phyloP scores from a whole-genome alignment of 2,329 filamentous ascomycete genomes.

The Alternaria sp. region DNA sequence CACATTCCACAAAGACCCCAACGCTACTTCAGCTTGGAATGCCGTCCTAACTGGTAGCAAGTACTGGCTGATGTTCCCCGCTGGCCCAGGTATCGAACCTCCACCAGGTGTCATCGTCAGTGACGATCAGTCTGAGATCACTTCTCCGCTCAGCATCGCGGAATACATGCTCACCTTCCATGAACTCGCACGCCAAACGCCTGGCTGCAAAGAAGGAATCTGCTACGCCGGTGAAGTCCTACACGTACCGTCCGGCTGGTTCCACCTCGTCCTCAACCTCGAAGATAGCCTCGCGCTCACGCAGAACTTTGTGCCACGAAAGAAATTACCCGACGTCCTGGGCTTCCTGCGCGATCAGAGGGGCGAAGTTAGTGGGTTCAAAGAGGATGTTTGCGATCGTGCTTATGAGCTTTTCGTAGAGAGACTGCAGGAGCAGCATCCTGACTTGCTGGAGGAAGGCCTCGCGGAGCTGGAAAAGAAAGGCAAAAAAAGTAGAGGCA shows the following conservation, averaged over 20 bases:
- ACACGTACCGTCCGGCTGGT: constrained; percentile 95
- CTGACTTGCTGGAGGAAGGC: constrained; percentile 70
- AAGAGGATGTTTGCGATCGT: constrained; percentile 72
- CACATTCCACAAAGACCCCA: constrained; percentile 89
- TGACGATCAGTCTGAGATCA: constrained; percentile 89
- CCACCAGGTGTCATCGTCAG: constrained; percentile 93
- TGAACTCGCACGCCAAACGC: constrained; percentile 75
- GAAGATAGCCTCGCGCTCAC: constrained; percentile 87
- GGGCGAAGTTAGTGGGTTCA: constrained; percentile 88
- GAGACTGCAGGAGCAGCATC: constrained; percentile 68
- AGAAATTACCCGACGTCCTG: constrained; percentile 77
- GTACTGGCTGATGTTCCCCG: constrained; percentile 99
- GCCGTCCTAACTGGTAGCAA: constrained; percentile 88
- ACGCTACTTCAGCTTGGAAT: constrained; percentile 87
- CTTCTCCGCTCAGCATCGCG: constrained; percentile 91
- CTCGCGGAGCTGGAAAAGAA: constrained; percentile 71
- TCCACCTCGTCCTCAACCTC: constrained; percentile 93
- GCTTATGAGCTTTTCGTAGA: constrained; percentile 75
- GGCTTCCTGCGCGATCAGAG: constrained; percentile 82
- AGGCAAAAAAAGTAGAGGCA: constrained; percentile 72
- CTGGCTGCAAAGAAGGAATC: constrained; percentile 84
- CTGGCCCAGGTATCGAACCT: constrained; percentile 65
- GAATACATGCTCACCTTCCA: constrained; percentile 96
- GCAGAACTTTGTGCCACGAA: constrained; percentile 89
- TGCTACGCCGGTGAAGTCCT: constrained; percentile 85